Conservation (phyloP, 2,329 filamentous ascomycete species). For the Colletotrichum musae region DNA sequence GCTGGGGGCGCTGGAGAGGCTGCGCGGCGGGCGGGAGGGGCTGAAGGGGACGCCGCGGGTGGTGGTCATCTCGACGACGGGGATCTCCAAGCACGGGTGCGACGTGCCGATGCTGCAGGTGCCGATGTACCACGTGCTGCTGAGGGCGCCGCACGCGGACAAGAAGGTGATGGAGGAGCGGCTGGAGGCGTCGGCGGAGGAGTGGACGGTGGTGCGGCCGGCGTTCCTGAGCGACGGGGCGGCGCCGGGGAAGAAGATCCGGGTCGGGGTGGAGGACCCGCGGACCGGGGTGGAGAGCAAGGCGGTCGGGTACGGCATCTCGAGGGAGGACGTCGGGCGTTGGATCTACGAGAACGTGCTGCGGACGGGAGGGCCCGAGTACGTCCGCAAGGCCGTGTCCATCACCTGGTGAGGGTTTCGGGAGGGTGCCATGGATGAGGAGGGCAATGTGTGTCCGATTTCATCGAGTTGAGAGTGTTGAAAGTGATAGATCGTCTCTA, state of each 20-base stretch:
- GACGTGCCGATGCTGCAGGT: constrained; percentile 60
- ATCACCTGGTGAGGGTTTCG: constrained; percentile 51
- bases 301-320: constrained; percentile 63
- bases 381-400: constrained; percentile 53
- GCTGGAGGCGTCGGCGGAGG: constrained; percentile 48
- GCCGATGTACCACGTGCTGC: constrained; percentile 59
- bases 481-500: no score
- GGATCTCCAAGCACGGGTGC: constrained; percentile 52
- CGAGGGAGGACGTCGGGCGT: constrained; percentile 61
- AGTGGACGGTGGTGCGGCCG: constrained; percentile 56
- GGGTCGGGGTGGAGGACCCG: constrained; percentile 58
- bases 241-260: constrained; percentile 46
- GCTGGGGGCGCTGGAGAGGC: constrained; percentile 48
- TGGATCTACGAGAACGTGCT: constrained; percentile 62
- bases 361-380: constrained; percentile 44
- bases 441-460: background rate
- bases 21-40: constrained; percentile 42
- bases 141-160: constrained; percentile 61
- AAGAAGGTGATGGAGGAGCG: constrained; percentile 62
- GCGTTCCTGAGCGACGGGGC: constrained; percentile 53
- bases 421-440: background rate
- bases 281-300: constrained; percentile 49
- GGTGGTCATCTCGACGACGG: constrained; percentile 56
- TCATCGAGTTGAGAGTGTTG: no score
- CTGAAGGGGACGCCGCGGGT: constrained; percentile 50